phyloP scores from a whole-genome alignment of 768 basidiomycete species.

The Baorangia bicolor region DNA sequence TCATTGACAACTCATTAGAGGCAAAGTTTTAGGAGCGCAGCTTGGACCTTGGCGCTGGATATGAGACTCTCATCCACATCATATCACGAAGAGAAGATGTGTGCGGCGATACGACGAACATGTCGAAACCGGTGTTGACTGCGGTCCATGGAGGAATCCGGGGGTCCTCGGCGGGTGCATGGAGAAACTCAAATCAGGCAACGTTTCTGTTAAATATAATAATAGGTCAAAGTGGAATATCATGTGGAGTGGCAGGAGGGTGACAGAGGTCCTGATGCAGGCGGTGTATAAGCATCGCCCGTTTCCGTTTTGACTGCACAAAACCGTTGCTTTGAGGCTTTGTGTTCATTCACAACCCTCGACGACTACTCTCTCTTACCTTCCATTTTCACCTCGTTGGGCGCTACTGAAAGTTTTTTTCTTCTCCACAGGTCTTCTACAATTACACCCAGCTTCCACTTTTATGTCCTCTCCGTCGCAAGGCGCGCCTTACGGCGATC shows the following conservation, averaged over 20 bases:
- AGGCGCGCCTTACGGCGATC: slow-evolving; percentile 50
- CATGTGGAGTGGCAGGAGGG: slow-evolving; percentile 15
- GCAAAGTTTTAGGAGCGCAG: too few species aligned
- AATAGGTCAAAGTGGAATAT: not conserved
- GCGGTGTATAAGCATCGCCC: slow-evolving; percentile 37
- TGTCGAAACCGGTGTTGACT: slow-evolving; percentile 4
- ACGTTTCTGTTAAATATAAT: not conserved
- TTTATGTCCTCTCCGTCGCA: slow-evolving; percentile 32
- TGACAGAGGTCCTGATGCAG: slow-evolving; percentile 29
- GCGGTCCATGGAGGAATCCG: not conserved
- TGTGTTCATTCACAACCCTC: slow-evolving; percentile 24
- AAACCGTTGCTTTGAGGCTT: slow-evolving; percentile 23
- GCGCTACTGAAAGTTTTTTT: slow-evolving; percentile 7
- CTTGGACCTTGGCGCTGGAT: too few species aligned
- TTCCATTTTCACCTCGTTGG: slow-evolving; percentile 7
- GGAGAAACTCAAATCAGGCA: not conserved
- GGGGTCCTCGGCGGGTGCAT: not conserved
- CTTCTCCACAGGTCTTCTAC: slow-evolving; percentile 5
- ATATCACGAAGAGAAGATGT: not conserved
- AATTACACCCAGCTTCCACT: not conserved
- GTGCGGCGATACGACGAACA: not conserved
- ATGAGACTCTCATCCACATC: too few species aligned
- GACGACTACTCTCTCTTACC: slow-evolving; percentile 9
- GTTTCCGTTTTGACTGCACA: slow-evolving; percentile 26
- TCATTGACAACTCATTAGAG: not conserved